These are phyloP conservation scores for Thielaviopsis musarum DNA, from an alignment of 2,329 filamentous ascomycete species.

Conservation along the genomic window DNA sequence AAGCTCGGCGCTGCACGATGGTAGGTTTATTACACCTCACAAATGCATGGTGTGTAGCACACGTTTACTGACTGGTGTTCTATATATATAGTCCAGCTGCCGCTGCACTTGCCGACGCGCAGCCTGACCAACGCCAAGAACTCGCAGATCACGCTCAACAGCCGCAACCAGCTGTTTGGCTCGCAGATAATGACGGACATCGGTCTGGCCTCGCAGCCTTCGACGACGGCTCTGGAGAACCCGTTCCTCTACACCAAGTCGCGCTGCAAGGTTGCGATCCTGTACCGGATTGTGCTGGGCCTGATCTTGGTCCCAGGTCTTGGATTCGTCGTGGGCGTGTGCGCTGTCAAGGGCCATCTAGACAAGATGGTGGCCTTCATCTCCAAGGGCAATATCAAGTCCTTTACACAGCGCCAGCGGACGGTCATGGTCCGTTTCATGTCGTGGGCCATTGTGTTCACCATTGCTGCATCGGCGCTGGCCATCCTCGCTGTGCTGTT, in stretches of 20 bases:
- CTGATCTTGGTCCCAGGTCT: not conserved
- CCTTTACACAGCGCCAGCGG: conserved; percentile 5
- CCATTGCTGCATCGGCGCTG: conserved; percentile 1
- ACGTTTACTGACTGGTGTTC: no score
- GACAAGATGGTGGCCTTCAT: conserved; percentile 2
- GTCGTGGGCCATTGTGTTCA: conserved; percentile 5
- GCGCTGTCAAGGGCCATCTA: conserved; percentile 1
- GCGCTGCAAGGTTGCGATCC: not conserved
- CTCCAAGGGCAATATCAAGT: not conserved
- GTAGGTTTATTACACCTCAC: no score
- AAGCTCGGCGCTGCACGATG: no score
- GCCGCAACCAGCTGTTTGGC: conserved; percentile 6
- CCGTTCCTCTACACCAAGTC: conserved; percentile 1
- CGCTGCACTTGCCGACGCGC: not conserved
- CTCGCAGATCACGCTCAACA: not conserved
- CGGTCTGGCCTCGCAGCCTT: not conserved
- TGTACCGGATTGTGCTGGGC: conserved; percentile 1
- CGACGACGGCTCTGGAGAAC: conserved; percentile 1
- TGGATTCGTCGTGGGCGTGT: conserved; percentile 2
- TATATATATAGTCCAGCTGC: not conserved
- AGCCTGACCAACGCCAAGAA: not conserved
- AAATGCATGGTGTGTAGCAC: no score
- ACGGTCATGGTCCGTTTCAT: conserved; percentile 1
- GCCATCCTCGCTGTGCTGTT: conserved; percentile 5
- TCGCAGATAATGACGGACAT: conserved; percentile 1